Evolutionary conservation across 1,139 yeast genomes (phyloP).

Genomic region (Magnusiomyces clavatus): DNA sequence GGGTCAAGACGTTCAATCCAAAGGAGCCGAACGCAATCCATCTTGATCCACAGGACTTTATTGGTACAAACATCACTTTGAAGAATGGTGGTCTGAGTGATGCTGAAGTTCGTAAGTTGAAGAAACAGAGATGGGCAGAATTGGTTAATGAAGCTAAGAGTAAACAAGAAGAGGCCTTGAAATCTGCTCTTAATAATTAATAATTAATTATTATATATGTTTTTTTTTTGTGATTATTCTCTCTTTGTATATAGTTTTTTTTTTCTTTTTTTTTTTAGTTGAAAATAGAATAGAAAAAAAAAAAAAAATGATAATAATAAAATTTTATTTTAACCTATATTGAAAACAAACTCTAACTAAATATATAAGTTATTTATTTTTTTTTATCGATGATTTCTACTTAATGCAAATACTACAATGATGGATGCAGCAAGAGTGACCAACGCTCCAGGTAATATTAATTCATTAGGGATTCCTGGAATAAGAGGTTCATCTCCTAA

Average conservation of each 20-base stretch:
- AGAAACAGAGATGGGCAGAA: constrained; percentile 36
- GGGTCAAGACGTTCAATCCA: constrained; percentile 45
- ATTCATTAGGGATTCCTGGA: constrained; percentile 52
- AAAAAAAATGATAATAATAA: no score
- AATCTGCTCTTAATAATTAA: background rate
- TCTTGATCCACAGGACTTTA: constrained; percentile 42
- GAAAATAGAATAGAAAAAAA: no score
- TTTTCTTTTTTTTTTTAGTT: no score
- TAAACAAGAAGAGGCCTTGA: constrained; percentile 30
- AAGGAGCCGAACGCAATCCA: constrained; percentile 71
- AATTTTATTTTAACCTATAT: no score
- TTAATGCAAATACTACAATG: constrained; percentile 44
- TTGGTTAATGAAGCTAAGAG: constrained; percentile 38
- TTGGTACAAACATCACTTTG: constrained; percentile 44
- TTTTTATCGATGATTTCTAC: constrained; percentile 12
- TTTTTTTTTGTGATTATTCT: no score
- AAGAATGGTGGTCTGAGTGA: constrained; percentile 26
- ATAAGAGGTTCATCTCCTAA: constrained; percentile 31
- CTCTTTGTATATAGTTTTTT: no score
- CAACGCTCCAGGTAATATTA: constrained; percentile 56
- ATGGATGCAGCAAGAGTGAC: constrained; percentile 56
- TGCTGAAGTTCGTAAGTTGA: constrained; percentile 28
- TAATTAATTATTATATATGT: no score
- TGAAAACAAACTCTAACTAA: background rate
- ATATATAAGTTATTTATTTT: background rate